phyloP scores from a whole-genome alignment of 352 stramenopile genomes.

The Aphanomyces invadans region DNA sequence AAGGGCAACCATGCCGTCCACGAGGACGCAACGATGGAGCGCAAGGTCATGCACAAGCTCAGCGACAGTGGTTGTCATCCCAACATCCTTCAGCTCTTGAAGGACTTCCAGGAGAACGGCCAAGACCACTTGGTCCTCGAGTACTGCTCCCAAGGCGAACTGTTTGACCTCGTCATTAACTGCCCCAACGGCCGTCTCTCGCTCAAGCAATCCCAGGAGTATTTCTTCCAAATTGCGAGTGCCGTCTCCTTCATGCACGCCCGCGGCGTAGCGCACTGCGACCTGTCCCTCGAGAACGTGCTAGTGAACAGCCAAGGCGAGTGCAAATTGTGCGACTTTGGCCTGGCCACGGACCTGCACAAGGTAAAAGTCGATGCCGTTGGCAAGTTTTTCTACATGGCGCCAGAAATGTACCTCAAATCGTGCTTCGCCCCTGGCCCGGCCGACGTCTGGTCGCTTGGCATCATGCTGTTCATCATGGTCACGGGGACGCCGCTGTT shows the following conservation, averaged over 20 bases:
- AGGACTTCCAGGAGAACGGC: slow-evolving; percentile 16
- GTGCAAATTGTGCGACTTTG: slow-evolving; percentile 65
- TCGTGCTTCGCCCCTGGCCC: slow-evolving; percentile 19
- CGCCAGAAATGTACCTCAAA: slow-evolving; percentile 38
- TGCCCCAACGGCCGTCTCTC: not conserved
- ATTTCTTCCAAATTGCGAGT: slow-evolving; percentile 23
- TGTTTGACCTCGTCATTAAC: slow-evolving; percentile 21
- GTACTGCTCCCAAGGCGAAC: slow-evolving; percentile 11
- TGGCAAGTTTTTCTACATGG: slow-evolving; percentile 41
- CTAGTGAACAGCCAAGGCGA: slow-evolving; percentile 50
- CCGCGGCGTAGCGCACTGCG: slow-evolving; percentile 52
- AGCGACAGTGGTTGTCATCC: slow-evolving; percentile 31
- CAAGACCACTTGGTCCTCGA: slow-evolving; percentile 17
- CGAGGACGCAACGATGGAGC: slow-evolving; percentile 6
- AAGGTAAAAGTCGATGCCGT: slow-evolving; percentile 34
- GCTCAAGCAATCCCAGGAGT: not conserved
- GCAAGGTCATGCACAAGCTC: slow-evolving; percentile 1
- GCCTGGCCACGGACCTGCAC: slow-evolving; percentile 42
- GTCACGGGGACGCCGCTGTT: slow-evolving; percentile 25
- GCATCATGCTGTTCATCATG: slow-evolving; percentile 29
- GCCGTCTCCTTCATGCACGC: slow-evolving; percentile 46
- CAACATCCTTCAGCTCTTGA: slow-evolving; percentile 9
- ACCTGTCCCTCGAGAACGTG: slow-evolving; percentile 70
- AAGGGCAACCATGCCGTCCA: slow-evolving; percentile 8
- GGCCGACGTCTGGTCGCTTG: slow-evolving; percentile 37